Base-by-base conservation (phyloP, 306 rosid genomes). In the Vigna hirtella region DNA sequence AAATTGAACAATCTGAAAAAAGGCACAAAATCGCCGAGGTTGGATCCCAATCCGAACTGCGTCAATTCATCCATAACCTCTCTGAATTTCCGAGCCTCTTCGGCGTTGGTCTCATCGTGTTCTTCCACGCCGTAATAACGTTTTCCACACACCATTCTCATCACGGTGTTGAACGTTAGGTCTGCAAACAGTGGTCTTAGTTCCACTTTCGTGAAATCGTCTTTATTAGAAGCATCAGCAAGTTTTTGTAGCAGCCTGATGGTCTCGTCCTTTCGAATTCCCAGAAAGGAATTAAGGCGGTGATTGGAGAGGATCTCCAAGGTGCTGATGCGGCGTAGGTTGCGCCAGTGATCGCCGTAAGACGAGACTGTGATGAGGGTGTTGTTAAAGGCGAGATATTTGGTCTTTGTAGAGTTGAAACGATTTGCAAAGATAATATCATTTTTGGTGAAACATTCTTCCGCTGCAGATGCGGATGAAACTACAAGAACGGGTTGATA, bases 321-420 rank as follows among this genome's bases (percentile, higher is more conserved):
- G 2, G 92, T 20, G 43, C 89, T 74, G 0, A 93, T 86, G 24
- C 94, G 94, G n/a, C 96, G 97, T 1, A 89, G 53, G 86, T 89
- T 93, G 18, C 93, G 93, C 97, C 97, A 93, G 69, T 87, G 93
- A 22, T 90, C 96, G 5, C 96, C 96, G 49, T 90, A 86, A 1
- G 92, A 30, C 1, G 34, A 30, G 34, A 30, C 34, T 4, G 34
- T 30, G 34, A 30, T 30, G 34, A 30, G 34, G 72, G 96, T 87
- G 73, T 72, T 13, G 85, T 90, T 52, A 61, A 80, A 93, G 49
- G 43, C 85, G 0, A 90, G 2, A 80, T 86, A 72, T 79, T 93
- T 89, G 43, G 81, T 81, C 30, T 38, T 17, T 17, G 11, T 11
- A 1, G 81, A 32, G 13, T 6, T 73, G 0, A 86, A 59, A 6